Evolutionary conservation across 345 rosid species (phyloP).

Genomic region (Eucalyptus urophylla): DNA sequence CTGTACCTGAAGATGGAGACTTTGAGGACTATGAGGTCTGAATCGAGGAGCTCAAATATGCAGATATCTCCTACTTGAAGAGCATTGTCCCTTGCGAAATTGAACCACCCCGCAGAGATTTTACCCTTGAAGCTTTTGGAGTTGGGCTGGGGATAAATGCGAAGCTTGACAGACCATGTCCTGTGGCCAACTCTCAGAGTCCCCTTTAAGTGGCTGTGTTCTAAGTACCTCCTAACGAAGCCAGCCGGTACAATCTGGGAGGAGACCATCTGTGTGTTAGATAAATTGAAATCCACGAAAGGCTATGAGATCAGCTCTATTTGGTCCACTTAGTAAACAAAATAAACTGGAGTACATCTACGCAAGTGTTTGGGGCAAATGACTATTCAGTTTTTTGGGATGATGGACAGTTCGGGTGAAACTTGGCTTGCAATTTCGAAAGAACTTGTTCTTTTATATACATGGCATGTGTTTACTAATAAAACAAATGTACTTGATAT

Average conservation of each 20-base stretch:
- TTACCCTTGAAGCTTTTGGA: neutral
- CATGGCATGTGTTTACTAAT: neutral
- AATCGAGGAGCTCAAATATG: conserved; percentile 3
- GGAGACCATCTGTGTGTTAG: neutral
- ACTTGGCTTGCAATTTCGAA: neutral
- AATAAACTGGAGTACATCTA: neutral
- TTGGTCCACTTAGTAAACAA: neutral
- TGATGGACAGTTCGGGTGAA: neutral
- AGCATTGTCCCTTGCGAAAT: neutral
- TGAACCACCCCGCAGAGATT: conserved; percentile 1
- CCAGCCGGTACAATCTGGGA: neutral
- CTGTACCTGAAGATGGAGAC: neutral
- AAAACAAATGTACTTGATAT: neutral
- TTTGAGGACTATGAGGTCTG: neutral
- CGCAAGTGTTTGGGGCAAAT: neutral
- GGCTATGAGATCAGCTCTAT: neutral
- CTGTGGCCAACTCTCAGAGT: neutral
- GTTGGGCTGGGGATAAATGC: neutral
- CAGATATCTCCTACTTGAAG: conserved; percentile 4
- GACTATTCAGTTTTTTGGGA: neutral
- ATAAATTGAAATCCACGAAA: neutral
- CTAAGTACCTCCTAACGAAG: neutral
- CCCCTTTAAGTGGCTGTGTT: neutral
- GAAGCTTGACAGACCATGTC: neutral
- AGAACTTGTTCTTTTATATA: neutral